Evolutionary conservation across 2,329 filamentous ascomycete genomes (phyloP).

Genomic region (Fusarium clavum): DNA sequence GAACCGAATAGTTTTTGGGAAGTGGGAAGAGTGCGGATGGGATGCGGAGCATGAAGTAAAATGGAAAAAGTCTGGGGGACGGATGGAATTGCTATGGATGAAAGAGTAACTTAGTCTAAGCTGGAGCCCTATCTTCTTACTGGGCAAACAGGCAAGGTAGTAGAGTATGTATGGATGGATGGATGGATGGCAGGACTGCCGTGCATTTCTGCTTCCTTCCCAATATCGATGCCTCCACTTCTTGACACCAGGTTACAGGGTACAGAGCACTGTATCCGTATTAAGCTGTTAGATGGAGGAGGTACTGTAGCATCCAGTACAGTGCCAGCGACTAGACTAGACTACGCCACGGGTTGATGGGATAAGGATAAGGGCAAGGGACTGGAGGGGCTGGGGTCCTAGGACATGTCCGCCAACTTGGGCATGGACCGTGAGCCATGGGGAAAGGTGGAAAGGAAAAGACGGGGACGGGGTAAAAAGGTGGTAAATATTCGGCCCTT

Average conservation of each 20-base stretch:
- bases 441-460: constrained; percentile 19
- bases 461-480: constrained; percentile 40
- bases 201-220: constrained; percentile 26
- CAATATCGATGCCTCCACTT: constrained; percentile 37
- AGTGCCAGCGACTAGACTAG: constrained; percentile 20
- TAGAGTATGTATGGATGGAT: background rate
- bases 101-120: background rate
- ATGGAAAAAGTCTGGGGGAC: constrained; percentile 26
- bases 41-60: constrained; percentile 20
- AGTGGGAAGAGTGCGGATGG: background rate
- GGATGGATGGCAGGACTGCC: background rate
- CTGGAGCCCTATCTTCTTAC: background rate
- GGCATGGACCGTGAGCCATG: constrained; percentile 8
- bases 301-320: constrained; percentile 7
- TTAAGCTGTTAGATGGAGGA: constrained; percentile 30
- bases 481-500: constrained; percentile 41
- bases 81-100: constrained; percentile 27
- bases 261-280: background rate
- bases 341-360: constrained; percentile 27
- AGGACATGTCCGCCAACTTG: constrained; percentile 18
- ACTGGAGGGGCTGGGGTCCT: constrained; percentile 40
- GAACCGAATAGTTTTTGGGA: background rate
- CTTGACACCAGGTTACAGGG: constrained; percentile 38
- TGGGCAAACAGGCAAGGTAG: background rate
- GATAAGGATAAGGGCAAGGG: constrained; percentile 23